Conservation (phyloP, 768 basidiomycete genomes). For the Termitomyces bulborhizus region DNA sequence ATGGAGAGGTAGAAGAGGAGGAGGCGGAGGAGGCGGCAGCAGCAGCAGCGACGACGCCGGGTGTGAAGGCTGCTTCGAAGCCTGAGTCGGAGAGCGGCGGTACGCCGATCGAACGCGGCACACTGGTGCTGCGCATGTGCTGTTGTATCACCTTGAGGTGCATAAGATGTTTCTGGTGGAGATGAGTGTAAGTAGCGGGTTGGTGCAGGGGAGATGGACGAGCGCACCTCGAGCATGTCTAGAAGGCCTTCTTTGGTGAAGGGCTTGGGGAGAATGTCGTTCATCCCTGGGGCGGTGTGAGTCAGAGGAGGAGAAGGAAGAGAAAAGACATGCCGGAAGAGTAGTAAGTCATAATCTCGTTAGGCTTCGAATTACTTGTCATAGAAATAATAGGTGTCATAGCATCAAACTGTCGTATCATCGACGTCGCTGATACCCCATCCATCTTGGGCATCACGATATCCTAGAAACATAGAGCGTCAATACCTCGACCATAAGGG, state of each 20-base stretch:
- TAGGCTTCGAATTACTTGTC: conserved; percentile 92
- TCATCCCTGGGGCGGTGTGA: conserved; percentile 66
- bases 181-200: not conserved
- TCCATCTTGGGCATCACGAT: conserved; percentile 92
- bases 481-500: not conserved
- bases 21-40: not conserved
- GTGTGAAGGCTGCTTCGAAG: conserved; percentile 50
- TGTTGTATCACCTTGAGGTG: conserved; percentile 85
- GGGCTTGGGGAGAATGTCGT: conserved; percentile 93
- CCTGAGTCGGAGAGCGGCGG: conserved; percentile 50
- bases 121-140: conserved; percentile 40
- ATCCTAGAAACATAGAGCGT: conserved; percentile 45
- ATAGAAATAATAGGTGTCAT: conserved; percentile 98
- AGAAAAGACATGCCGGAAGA: conserved; percentile 45
- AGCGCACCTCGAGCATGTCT: conserved; percentile 81
- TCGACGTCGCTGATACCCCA: conserved; percentile 83
- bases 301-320: not conserved
- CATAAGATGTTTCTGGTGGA: conserved; percentile 70
- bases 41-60: conserved; percentile 4
- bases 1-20: conserved; percentile 4
- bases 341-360: conserved; percentile 89
- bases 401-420: conserved; percentile 93
- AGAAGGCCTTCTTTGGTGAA: conserved; percentile 92
- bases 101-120: conserved; percentile 63
- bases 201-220: not conserved